A percentile compares a stretch with the other conserved stretches of the same genome.
Evolutionary conservation across 768 basidiomycete genomes (phyloP).

Genomic region (Sporobolomyces phaffii): DNA sequence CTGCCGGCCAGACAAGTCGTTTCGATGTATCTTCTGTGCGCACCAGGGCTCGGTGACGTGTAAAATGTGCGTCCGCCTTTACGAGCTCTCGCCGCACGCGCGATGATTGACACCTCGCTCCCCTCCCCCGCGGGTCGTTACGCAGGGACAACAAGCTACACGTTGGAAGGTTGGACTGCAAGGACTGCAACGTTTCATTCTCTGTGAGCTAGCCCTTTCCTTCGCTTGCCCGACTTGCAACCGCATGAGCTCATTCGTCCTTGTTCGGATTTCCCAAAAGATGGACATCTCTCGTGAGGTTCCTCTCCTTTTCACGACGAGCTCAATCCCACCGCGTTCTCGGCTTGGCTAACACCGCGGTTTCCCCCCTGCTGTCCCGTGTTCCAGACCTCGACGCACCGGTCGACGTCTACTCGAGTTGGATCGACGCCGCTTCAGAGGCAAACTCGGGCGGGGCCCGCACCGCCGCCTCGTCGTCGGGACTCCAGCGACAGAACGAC

Average conservation of each 20-base stretch:
- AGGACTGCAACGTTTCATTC: conserved; percentile 38
- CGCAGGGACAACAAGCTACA: conserved; percentile 33
- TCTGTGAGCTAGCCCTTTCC: background rate
- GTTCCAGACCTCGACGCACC: conserved; percentile 40
- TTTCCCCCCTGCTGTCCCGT: too few relatives aligned
- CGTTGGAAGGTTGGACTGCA: conserved; percentile 40
- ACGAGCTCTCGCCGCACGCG: too few relatives aligned
- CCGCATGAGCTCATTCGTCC: too few relatives aligned
- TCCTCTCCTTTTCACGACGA: background rate
- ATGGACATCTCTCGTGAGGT: conserved; percentile 20
- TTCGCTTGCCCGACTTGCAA: background rate
- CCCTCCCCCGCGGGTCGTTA: background rate
- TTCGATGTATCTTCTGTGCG: conserved; percentile 41
- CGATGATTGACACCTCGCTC: too few relatives aligned
- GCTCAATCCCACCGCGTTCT: too few relatives aligned
- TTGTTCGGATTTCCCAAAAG: too few relatives aligned
- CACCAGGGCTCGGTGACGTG: conserved; percentile 39
- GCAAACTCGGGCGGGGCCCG: background rate
- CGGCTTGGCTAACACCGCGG: too few relatives aligned
- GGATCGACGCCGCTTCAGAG: conserved; percentile 40
- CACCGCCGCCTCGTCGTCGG: background rate
- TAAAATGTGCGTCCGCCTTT: conserved; percentile 35
- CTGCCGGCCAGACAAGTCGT: conserved; percentile 31
- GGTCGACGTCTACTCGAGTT: conserved; percentile 40
- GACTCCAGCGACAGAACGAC: background rate